Evolutionary conservation across 2,329 filamentous ascomycete species (phyloP).

Genomic region (Cytospora chrysosperma): DNA sequence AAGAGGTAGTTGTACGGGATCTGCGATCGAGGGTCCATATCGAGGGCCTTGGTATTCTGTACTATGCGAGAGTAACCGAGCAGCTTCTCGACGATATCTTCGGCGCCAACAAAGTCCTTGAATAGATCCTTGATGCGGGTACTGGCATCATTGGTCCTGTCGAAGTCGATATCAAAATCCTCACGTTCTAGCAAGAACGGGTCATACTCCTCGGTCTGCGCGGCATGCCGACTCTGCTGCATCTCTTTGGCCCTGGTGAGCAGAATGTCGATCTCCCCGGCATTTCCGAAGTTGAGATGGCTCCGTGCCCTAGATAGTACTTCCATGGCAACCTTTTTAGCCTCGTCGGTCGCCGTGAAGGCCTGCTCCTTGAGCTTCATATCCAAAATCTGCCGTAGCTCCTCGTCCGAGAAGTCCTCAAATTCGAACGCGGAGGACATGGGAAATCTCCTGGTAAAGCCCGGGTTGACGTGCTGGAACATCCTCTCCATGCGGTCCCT

Average conservation of each 20-base stretch:
- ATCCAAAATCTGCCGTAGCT: slow-evolving; percentile 60
- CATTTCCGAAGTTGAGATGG: slow-evolving; percentile 68
- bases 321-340: slow-evolving; percentile 54
- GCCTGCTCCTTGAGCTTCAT: slow-evolving; percentile 59
- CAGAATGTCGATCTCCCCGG: slow-evolving; percentile 69
- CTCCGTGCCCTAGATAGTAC: slow-evolving; percentile 60
- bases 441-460: slow-evolving; percentile 64
- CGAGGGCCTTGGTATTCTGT: slow-evolving; percentile 48
- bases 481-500: slow-evolving; percentile 67
- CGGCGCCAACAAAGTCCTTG: slow-evolving; percentile 56
- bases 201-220: slow-evolving; percentile 27
- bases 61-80: slow-evolving; percentile 54
- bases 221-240: slow-evolving; percentile 31
- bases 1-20: slow-evolving; percentile 70
- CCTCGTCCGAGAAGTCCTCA: slow-evolving; percentile 62
- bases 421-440: slow-evolving; percentile 64
- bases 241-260: slow-evolving; percentile 54
- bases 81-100: slow-evolving; percentile 52
- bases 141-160: slow-evolving; percentile 46
- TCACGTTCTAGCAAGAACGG: slow-evolving; percentile 32
- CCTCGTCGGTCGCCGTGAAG: slow-evolving; percentile 51
- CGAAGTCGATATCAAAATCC: slow-evolving; percentile 61
- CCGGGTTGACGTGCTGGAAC: slow-evolving; percentile 73
- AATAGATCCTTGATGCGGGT: slow-evolving; percentile 56
- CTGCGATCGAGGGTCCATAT: slow-evolving; percentile 54